phyloP scores from a whole-genome alignment of 1,284 basidiomycete genomes.

The Tilletiopsis washingtonensis region DNA sequence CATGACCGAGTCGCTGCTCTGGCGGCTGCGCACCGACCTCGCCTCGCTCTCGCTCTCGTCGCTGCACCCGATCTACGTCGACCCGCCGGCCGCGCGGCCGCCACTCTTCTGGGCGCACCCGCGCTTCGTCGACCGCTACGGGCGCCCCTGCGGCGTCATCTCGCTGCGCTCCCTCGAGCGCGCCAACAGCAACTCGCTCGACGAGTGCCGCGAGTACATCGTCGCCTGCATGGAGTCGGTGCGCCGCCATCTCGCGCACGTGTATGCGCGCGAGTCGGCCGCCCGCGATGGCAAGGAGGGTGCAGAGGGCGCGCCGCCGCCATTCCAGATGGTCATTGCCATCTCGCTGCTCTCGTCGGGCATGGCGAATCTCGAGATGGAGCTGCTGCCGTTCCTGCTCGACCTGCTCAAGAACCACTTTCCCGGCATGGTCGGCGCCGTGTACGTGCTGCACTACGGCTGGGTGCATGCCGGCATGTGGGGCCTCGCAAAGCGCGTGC shows the following conservation, averaged over 20 bases:
- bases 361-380: conserved; percentile 42
- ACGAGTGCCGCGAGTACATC: conserved; percentile 42
- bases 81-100: conserved; percentile 18
- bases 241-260: conserved; percentile 31
- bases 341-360: conserved; percentile 31
- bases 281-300: conserved; percentile 2
- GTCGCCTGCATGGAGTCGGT: conserved; percentile 42
- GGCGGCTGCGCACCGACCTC: conserved; percentile 36
- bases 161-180: conserved; percentile 35
- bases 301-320: conserved; percentile 1
- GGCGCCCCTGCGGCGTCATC: conserved; percentile 38
- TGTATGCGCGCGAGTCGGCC: conserved; percentile 8
- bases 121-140: conserved; percentile 32
- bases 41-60: conserved; percentile 23
- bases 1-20: conserved; percentile 21
- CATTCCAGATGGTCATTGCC: conserved; percentile 31
- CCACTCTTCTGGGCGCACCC: conserved; percentile 43
- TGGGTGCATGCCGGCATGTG: conserved; percentile 74
- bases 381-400: conserved; percentile 40
- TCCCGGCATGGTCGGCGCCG: conserved; percentile 49
- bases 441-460: conserved; percentile 70
- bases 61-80: conserved; percentile 37
- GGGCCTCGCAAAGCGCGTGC: conserved; percentile 63
- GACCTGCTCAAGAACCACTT: conserved; percentile 45
- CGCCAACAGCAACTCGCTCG: conserved; percentile 24